phyloP scores from a whole-genome alignment of 352 stramenopile species.

The Phytopythium chamaehyphon region DNA sequence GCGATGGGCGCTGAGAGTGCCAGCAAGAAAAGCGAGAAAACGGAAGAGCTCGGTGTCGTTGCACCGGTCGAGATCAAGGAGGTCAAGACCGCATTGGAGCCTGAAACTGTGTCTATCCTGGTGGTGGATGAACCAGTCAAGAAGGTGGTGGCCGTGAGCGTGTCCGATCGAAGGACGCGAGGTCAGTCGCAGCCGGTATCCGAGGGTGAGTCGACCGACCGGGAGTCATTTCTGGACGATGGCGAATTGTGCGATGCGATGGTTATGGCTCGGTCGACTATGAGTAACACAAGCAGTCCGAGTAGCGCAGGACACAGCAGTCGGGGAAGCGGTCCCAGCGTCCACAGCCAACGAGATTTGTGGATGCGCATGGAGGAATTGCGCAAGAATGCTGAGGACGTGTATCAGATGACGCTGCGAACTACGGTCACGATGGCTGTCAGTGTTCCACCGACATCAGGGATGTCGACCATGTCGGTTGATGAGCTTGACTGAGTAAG shows the following conservation, averaged over 20 bases:
- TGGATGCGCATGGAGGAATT: constrained; percentile 26
- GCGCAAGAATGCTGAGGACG: constrained; percentile 24
- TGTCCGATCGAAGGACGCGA: constrained; percentile 4
- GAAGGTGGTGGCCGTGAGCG: background rate
- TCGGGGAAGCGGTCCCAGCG: background rate
- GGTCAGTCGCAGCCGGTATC: background rate
- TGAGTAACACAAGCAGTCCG: background rate
- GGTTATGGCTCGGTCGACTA: background rate
- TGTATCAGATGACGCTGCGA: constrained; percentile 21
- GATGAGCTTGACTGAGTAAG: too few relatives aligned
- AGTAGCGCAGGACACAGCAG: background rate
- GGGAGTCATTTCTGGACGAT: constrained; percentile 2
- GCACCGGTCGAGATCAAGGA: background rate
- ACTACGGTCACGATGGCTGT: constrained; percentile 19
- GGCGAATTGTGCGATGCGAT: background rate
- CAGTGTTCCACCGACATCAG: background rate
- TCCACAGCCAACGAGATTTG: constrained; percentile 12
- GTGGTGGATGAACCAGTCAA: constrained; percentile 2
- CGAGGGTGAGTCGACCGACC: constrained; percentile 4
- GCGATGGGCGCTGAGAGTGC: background rate
- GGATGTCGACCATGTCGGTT: too few relatives aligned
- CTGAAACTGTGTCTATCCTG: background rate
- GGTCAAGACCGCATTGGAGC: background rate
- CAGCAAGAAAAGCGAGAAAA: background rate
- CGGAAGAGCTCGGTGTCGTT: background rate